Evolutionary conservation across 768 basidiomycete genomes (phyloP), one percentile per base, ranked within the genome.

Genomic region (Cystofilobasidium macerans): DNA sequence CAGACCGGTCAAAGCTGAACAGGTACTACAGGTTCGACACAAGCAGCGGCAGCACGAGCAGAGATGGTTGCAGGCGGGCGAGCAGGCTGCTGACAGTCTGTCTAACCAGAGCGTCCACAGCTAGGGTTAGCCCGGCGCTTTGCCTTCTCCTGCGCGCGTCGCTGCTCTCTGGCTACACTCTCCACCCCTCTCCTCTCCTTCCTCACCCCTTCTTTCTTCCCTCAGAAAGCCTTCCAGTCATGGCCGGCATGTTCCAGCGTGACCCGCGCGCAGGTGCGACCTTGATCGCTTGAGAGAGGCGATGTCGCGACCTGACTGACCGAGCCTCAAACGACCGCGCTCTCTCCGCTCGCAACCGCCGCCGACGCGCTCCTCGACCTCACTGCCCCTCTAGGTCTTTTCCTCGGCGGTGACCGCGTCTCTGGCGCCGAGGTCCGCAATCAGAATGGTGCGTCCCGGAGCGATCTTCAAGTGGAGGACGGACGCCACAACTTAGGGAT

Each of bases 361-460:
- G 12, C 58, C 61, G 26, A 32, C 28, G 24, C 28, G 16, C 28
- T 60, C 53, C 7, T 22, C 53, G 12, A 24, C 42, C 14, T 18
- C 42, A 20, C 42, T 5, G 9, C 6, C 20, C 14, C 22, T 35
- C n/a, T 30, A 61, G 92, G 91, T 57, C 87, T 88, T 24, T 95
- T 97, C 76, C 80, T 97, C 22, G 93, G 93, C 63, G 94, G 94
- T 32, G 88, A 94, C 78, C 82, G 93, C 72, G 85, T 92, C 22
- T 88, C 88, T 70, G 93, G 94, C 4, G 92, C 93, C 75, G 94
- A 95, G 75, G 88, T 98, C 65, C 83, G 93, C 69, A 91, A 95
- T 78, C 90, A 93, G 78, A 94, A 95, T 86, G 91, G 92, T 90
- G 69, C 69, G 72, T 69, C 43, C 3, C 42, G 35, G n/a, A 28